These are phyloP conservation scores for Collariella sp. DNA, from an alignment of 495 filamentous ascomycete genomes.

Conservation along the genomic window DNA sequence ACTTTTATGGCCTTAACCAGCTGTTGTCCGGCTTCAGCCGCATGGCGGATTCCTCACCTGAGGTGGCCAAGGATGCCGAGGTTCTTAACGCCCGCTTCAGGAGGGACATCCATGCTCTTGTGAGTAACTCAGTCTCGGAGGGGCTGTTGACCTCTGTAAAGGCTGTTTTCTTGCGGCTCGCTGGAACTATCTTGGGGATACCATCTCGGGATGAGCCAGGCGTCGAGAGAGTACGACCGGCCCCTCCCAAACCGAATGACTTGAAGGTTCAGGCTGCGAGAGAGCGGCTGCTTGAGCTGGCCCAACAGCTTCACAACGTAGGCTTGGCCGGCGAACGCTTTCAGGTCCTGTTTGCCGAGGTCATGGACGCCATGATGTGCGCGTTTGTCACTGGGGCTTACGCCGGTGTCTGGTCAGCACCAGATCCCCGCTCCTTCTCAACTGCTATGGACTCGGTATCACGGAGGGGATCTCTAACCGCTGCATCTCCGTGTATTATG, in stretches of 20 bases:
- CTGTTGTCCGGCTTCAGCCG: slow-evolving; percentile 32
- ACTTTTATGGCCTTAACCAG: slow-evolving; percentile 40
- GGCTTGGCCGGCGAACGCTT: slow-evolving; percentile 68
- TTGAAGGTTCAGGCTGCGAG: slow-evolving; percentile 35
- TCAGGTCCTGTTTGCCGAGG: slow-evolving; percentile 65
- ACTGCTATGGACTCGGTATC: slow-evolving; percentile 17
- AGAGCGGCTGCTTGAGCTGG: slow-evolving; percentile 46
- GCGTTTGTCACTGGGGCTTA: slow-evolving; percentile 54
- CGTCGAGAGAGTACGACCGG: slow-evolving; percentile 13
- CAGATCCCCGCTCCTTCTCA: slow-evolving; percentile 8
- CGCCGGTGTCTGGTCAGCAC: slow-evolving; percentile 45
- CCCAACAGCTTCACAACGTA: slow-evolving; percentile 56
- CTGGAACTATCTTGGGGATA: slow-evolving; percentile 50
- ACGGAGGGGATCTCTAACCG: slow-evolving; percentile 29
- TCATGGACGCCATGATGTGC: slow-evolving; percentile 64
- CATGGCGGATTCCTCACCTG: slow-evolving; percentile 7
- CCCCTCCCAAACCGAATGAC: slow-evolving; percentile 16
- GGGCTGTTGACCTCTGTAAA: slow-evolving; percentile 45
- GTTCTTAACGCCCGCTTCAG: slow-evolving; percentile 43
- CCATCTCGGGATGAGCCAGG: slow-evolving; percentile 17
- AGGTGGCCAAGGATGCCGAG: slow-evolving; percentile 23
- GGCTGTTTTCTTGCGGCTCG: slow-evolving; percentile 44
- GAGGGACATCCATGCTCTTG: slow-evolving; percentile 55
- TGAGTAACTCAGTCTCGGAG: slow-evolving; percentile 54
- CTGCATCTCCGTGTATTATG: slow-evolving; percentile 44